These are phyloP conservation scores for Dictyophora rubrovolvata DNA, from an alignment of 768 basidiomycete species.

Conservation along the genomic window DNA sequence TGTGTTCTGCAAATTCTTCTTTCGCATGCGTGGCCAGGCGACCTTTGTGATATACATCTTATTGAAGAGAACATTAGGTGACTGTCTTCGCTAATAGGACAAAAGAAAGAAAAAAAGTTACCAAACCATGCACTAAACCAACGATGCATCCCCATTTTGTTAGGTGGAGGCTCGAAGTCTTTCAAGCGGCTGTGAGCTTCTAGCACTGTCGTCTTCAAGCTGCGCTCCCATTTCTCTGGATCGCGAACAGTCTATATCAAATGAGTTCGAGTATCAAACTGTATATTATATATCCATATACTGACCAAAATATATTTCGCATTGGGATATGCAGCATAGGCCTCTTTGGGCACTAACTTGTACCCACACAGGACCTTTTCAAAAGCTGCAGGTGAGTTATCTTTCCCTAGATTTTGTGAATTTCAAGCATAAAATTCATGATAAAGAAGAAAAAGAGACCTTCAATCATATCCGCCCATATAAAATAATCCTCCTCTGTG, in stretches of 20 bases:
- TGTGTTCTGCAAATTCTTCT: background rate
- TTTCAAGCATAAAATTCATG: background rate
- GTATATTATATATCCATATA: background rate
- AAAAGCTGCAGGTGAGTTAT: background rate
- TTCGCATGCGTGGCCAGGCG: background rate
- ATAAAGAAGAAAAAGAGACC: background rate
- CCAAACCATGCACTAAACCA: background rate
- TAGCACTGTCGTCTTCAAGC: background rate
- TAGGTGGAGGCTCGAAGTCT: background rate
- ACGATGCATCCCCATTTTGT: background rate
- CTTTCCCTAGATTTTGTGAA: background rate
- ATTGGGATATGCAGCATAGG: constrained; percentile 4
- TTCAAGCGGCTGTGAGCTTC: background rate
- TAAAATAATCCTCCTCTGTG: background rate
- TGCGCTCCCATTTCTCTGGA: background rate
- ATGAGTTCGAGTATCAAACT: background rate
- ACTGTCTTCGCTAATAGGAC: background rate
- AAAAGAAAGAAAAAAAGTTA: background rate
- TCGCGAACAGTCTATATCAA: background rate
- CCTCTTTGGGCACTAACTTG: background rate
- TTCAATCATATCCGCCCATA: background rate
- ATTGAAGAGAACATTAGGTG: no score
- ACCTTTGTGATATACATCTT: background rate
- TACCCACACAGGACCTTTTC: background rate
- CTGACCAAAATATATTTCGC: constrained; percentile 4